A percentile compares a stretch with the other conserved stretches of the same genome.
Evolutionary conservation across 495 filamentous ascomycete genomes (phyloP).

Genomic region (Talaromyces stipitatus): DNA sequence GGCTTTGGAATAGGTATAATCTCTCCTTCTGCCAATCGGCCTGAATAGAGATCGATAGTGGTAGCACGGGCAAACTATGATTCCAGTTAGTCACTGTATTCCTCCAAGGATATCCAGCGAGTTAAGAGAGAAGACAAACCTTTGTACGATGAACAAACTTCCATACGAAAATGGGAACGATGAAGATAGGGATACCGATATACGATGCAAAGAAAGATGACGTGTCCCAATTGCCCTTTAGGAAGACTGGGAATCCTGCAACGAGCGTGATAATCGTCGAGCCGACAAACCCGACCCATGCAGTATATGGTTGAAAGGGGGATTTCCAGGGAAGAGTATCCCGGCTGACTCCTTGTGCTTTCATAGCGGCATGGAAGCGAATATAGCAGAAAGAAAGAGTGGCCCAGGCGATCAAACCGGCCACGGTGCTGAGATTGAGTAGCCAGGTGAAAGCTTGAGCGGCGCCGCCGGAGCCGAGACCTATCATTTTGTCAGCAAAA

Average conservation of each 20-base stretch:
- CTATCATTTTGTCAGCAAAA: conserved; percentile 42
- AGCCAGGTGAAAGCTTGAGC: conserved; percentile 50
- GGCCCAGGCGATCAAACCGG: conserved; percentile 63
- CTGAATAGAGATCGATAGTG: conserved; percentile 28
- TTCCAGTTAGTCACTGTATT: neutral
- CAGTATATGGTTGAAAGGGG: conserved; percentile 49
- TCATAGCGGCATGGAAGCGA: conserved; percentile 51
- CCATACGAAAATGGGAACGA: conserved; percentile 50
- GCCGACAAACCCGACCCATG: conserved; percentile 56
- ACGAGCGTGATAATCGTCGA: conserved; percentile 56
- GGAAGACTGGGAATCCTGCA: conserved; percentile 58
- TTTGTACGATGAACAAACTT: conserved; percentile 39
- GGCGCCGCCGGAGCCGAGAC: conserved; percentile 62
- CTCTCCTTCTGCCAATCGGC: conserved; percentile 29
- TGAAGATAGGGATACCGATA: conserved; percentile 53
- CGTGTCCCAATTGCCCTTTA: conserved; percentile 31
- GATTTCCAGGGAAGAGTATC: conserved; percentile 52
- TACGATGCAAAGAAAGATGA: conserved; percentile 51
- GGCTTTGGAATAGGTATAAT: conserved; percentile 15
- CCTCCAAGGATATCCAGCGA: neutral
- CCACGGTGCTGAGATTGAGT: conserved; percentile 55
- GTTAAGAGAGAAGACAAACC: conserved; percentile 28
- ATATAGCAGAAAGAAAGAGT: conserved; percentile 53
- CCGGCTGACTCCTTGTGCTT: conserved; percentile 47
- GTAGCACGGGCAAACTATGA: conserved; percentile 20